Conservation (phyloP, 148 eudicot species). For the Camellia granthamiana region DNA sequence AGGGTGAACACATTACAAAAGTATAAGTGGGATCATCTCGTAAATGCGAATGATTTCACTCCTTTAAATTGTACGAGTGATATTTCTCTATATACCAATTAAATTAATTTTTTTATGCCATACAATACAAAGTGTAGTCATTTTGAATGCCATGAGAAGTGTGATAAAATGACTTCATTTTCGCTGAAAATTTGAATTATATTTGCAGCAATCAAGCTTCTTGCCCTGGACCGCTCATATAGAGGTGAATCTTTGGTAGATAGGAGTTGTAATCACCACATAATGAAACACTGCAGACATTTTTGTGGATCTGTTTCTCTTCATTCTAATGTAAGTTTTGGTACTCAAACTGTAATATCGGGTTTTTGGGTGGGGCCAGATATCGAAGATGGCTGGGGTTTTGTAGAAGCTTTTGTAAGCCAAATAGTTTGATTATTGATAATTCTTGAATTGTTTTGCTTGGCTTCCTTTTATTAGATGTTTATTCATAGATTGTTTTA, state of each 20-base stretch:
- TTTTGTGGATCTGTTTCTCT: constrained; percentile 13
- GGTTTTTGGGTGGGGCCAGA: constrained; percentile 93
- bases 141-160: background rate
- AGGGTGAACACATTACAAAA: background rate
- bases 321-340: constrained; percentile 29
- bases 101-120: background rate
- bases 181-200: background rate
- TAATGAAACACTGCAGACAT: constrained; percentile 13
- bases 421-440: constrained; percentile 29
- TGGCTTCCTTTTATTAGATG: constrained; percentile 23
- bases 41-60: background rate
- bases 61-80: background rate
- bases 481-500: no score
- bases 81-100: background rate
- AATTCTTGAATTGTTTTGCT: constrained; percentile 1
- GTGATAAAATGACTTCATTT: background rate
- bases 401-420: constrained; percentile 58
- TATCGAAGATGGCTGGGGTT: constrained; percentile 86
- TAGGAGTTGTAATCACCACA: constrained; percentile 12
- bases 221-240: constrained; percentile 20
- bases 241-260: constrained; percentile 15
- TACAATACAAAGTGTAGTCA: background rate
- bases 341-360: constrained; percentile 29
- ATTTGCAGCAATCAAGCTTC: constrained; percentile 32
- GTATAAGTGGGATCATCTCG: background rate